Evolutionary conservation across 495 filamentous ascomycete species (phyloP).

Genomic region (Cercophora scortea): DNA sequence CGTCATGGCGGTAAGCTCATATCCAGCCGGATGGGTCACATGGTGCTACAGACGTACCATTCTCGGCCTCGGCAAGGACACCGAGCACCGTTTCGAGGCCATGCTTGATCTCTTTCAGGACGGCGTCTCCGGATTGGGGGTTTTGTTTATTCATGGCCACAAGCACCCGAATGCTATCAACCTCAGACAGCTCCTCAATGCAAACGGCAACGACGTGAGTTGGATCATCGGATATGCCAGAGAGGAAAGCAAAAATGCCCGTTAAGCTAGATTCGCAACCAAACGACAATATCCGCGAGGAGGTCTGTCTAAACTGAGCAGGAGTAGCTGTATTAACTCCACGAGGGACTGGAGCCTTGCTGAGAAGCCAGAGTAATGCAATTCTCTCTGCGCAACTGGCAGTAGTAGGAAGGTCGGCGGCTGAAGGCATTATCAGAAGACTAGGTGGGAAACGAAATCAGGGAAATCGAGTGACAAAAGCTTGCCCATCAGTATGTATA

Average conservation of each 20-base stretch:
- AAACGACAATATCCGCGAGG: conserved; percentile 19
- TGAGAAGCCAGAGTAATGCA: conserved; percentile 19
- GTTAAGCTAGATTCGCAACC: conserved; percentile 22
- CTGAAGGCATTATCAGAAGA: no score
- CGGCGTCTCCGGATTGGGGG: neutral
- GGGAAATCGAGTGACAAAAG: no score
- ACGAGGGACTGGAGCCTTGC: neutral
- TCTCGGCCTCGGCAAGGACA: conserved; percentile 10
- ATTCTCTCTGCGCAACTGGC: conserved; percentile 10
- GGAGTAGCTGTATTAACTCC: conserved; percentile 3
- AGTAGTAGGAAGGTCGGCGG: neutral
- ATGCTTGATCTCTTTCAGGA: conserved; percentile 17
- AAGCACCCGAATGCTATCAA: conserved; percentile 19
- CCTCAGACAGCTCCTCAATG: conserved; percentile 21
- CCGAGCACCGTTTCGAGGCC: conserved; percentile 24
- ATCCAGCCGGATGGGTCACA: neutral
- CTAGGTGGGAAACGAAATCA: no score
- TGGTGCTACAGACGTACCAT: conserved; percentile 3
- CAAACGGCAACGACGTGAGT: conserved; percentile 30
- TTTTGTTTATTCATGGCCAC: conserved; percentile 30
- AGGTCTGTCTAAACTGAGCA: neutral
- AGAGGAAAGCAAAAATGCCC: conserved; percentile 31
- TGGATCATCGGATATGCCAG: conserved; percentile 21
- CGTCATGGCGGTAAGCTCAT: neutral
- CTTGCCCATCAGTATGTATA: no score